phyloP scores from a whole-genome alignment of 108 stramenopile species.

The Cyclotella cryptica region DNA sequence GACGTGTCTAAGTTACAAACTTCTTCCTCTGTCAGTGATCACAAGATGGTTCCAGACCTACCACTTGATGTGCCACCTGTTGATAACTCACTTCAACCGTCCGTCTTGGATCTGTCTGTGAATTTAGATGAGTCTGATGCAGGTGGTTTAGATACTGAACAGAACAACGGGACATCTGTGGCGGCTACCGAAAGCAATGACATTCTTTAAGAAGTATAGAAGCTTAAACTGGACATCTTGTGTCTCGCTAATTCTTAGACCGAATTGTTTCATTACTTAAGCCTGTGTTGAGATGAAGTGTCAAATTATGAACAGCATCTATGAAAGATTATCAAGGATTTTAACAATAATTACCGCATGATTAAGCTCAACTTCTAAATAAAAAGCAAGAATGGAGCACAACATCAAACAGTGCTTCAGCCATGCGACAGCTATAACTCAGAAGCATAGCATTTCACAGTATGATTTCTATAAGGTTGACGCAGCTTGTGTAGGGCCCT shows the following conservation, averaged over 20 bases:
- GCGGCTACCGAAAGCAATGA: background rate
- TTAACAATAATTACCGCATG: too few relatives aligned
- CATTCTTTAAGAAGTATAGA: background rate
- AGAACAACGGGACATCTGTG: background rate
- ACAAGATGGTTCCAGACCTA: too few relatives aligned
- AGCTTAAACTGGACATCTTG: background rate
- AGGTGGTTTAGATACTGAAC: background rate
- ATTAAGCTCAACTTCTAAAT: background rate
- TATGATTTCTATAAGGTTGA: conserved; percentile 90
- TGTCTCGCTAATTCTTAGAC: too few relatives aligned
- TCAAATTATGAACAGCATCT: too few relatives aligned
- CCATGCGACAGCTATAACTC: conserved; percentile 59
- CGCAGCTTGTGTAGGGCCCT: conserved; percentile 95
- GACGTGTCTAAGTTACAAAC: background rate
- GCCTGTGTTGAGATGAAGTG: too few relatives aligned
- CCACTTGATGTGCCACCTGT: too few relatives aligned
- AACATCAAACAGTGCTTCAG: background rate
- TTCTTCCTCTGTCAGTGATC: too few relatives aligned
- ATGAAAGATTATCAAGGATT: too few relatives aligned
- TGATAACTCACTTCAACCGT: too few relatives aligned
- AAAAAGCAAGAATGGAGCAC: background rate
- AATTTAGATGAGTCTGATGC: background rate
- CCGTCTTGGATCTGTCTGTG: background rate
- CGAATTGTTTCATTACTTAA: too few relatives aligned
- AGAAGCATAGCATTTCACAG: conserved; percentile 87